Evolutionary conservation across 2,329 filamentous ascomycete species (phyloP).

Genomic region (Orbilia quercus): DNA sequence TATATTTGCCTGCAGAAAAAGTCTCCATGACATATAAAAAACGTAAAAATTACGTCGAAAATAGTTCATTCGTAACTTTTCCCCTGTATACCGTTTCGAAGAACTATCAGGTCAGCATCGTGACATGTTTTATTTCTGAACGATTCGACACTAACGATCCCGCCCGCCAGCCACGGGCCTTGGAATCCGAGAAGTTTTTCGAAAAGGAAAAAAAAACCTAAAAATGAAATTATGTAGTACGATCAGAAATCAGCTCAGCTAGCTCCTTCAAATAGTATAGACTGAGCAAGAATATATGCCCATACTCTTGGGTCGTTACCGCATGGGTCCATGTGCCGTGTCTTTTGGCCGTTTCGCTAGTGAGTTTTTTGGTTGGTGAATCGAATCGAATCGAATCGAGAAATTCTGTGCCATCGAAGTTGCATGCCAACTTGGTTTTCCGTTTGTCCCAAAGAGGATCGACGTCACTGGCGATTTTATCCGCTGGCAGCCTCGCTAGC

Average conservation of each 20-base stretch:
- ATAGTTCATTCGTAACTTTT: background rate
- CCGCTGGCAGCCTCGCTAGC: slow-evolving; percentile 31
- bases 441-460: slow-evolving; percentile 6
- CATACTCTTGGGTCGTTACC: slow-evolving; percentile 34
- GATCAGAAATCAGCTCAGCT: slow-evolving; percentile 17
- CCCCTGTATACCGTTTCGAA: slow-evolving; percentile 7
- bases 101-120: slow-evolving; percentile 46
- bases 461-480: slow-evolving; percentile 52
- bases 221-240: background rate
- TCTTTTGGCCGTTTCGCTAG: slow-evolving; percentile 52
- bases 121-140: slow-evolving; percentile 25
- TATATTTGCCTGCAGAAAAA: slow-evolving; percentile 9
- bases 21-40: slow-evolving; percentile 46
- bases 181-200: slow-evolving; percentile 36
- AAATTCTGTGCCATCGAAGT: background rate
- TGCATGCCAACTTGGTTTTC: background rate
- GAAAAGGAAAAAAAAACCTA: background rate
- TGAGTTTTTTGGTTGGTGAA: too few species aligned
- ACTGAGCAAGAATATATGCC: slow-evolving; percentile 18
- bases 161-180: slow-evolving; percentile 26
- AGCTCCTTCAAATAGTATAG: slow-evolving; percentile 38
- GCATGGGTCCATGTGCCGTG: slow-evolving; percentile 48
- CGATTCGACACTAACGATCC: slow-evolving; percentile 16
- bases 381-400: too few species aligned
- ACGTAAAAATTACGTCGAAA: slow-evolving; percentile 56